Percentiles rank a stretch among this genome's conserved stretches.
These are phyloP conservation scores for Paraleonurus japonicus DNA, from an alignment of 257 asterid genomes.

Conservation along the genomic window DNA sequence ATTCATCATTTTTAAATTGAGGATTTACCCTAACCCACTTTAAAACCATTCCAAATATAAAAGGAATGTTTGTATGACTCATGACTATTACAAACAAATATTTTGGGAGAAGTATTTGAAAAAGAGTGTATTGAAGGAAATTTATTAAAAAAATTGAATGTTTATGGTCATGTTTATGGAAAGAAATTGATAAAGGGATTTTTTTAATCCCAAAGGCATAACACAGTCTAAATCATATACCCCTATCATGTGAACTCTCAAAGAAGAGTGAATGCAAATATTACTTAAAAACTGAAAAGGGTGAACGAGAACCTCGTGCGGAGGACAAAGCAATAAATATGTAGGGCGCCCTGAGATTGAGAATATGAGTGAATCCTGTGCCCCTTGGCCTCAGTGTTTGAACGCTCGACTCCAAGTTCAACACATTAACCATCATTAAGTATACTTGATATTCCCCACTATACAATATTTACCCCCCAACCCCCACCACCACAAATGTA, in stretches of 20 bases:
- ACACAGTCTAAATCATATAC: background rate
- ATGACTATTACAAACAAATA: background rate
- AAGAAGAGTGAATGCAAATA: background rate
- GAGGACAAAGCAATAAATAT: background rate
- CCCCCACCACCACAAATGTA: background rate
- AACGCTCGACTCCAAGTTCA: background rate
- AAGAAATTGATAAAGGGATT: background rate
- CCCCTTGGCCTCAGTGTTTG: background rate
- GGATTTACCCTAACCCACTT: background rate
- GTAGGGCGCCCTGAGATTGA: background rate
- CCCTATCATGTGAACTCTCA: background rate
- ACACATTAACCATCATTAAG: slow-evolving; percentile 4
- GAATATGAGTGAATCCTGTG: slow-evolving; percentile 3
- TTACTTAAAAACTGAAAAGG: background rate
- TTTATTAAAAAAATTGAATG: background rate
- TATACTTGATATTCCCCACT: background rate
- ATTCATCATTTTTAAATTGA: too few relatives aligned
- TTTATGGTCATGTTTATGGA: background rate
- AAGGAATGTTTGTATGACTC: background rate
- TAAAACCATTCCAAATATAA: background rate
- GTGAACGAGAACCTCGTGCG: background rate
- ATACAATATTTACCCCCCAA: background rate
- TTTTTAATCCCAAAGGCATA: background rate
- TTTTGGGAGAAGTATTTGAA: background rate
- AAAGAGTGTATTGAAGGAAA: background rate